Evolutionary conservation across 352 stramenopile genomes (phyloP).

Genomic region (Pythium insidiosum): DNA sequence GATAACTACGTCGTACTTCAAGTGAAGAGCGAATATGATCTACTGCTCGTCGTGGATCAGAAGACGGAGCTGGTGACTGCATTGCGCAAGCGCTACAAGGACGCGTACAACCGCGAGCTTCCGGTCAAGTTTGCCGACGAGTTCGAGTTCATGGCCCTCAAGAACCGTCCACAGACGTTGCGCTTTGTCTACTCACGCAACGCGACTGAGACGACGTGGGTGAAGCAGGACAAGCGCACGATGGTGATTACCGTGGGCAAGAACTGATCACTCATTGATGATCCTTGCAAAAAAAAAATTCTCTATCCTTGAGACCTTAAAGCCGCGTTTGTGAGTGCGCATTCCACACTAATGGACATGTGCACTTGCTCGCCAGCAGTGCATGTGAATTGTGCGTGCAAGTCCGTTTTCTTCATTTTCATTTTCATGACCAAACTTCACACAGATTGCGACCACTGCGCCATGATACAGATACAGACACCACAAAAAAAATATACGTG

Average conservation of each 20-base stretch:
- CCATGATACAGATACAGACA: no score
- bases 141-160: conserved; percentile 63
- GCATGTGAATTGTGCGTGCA: no score
- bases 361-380: no score
- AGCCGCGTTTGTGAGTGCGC: no score
- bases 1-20: conserved; percentile 79
- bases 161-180: conserved; percentile 54
- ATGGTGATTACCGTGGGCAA: conserved; percentile 70
- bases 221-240: conserved; percentile 63
- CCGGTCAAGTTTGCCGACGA: conserved; percentile 56
- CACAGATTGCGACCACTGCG: no score
- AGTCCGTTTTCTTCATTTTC: no score
- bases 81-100: conserved; percentile 56
- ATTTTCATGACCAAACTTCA: no score
- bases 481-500: no score
- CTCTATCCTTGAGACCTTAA: no score
- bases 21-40: conserved; percentile 65
- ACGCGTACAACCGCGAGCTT: conserved; percentile 45
- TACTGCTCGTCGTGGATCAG: conserved; percentile 60
- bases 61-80: conserved; percentile 78
- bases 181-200: conserved; percentile 66
- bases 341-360: no score
- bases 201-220: conserved; percentile 46
- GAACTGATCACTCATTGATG: no score
- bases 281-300: no score